Conservation (phyloP, 306 rosid species). For the Psophocarpus tetragonolobus region DNA sequence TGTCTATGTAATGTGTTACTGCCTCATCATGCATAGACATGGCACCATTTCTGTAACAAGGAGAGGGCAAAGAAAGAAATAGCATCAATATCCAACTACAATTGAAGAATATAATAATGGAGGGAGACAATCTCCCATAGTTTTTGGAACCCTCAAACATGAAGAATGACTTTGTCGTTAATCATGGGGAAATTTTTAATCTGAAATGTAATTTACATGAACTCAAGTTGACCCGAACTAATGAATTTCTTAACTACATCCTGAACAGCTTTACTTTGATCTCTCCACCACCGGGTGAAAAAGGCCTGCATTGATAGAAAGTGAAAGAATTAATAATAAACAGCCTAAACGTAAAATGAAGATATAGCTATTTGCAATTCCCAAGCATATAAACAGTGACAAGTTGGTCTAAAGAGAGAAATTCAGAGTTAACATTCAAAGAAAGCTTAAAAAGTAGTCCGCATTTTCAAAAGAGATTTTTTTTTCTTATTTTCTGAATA, state of each 20-base stretch:
- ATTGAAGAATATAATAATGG: not conserved
- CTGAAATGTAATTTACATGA: constrained; percentile 55
- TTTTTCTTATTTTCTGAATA: not conserved
- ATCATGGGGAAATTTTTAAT: not conserved
- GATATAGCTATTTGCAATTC: not conserved
- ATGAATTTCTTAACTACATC: constrained; percentile 55
- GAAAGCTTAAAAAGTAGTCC: not conserved
- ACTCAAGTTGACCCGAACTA: constrained; percentile 77
- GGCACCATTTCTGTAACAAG: constrained; percentile 71
- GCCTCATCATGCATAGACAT: constrained; percentile 98
- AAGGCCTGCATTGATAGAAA: constrained; percentile 60
- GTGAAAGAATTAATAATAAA: constrained; percentile 19
- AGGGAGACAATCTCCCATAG: not conserved
- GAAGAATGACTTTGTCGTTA: not conserved
- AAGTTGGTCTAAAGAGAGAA: not conserved
- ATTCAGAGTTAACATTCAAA: not conserved
- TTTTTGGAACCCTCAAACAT: constrained; percentile 22
- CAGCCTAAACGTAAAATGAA: not conserved
- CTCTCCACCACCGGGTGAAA: constrained; percentile 88
- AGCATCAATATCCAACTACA: constrained; percentile 11
- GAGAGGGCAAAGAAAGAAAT: constrained; percentile 32
- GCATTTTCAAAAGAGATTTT: not conserved
- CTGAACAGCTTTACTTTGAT: constrained; percentile 65
- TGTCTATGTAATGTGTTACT: constrained; percentile 73
- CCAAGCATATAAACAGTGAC: not conserved